Conservation (phyloP, 2,329 filamentous ascomycete genomes). For the Colletotrichum filicis region DNA sequence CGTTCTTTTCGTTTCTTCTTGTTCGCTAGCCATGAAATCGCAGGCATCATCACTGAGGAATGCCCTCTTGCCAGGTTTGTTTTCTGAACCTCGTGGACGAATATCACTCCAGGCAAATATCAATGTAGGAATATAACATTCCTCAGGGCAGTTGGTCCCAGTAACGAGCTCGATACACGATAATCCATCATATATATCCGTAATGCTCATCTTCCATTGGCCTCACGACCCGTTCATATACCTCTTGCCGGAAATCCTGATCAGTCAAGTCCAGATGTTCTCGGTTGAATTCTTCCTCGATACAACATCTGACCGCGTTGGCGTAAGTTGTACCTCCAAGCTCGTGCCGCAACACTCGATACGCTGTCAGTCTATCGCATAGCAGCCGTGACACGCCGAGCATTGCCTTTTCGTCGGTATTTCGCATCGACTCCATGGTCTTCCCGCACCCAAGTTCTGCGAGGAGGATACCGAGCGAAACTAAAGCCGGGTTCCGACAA, state of each 20-base stretch:
- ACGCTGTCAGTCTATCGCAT: neutral
- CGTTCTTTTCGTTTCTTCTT: too few species aligned
- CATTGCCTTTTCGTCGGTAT: neutral
- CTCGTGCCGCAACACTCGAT: neutral
- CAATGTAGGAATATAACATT: too few species aligned
- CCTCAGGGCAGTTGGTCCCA: too few species aligned
- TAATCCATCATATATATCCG: too few species aligned
- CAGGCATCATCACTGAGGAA: too few species aligned
- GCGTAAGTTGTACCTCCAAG: conserved; percentile 34
- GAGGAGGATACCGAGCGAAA: conserved; percentile 37
- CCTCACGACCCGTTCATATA: neutral
- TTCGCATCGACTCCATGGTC: conserved; percentile 10
- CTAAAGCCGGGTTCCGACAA: conserved; percentile 15
- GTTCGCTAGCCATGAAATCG: too few species aligned
- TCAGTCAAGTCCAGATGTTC: neutral
- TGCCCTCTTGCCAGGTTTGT: too few species aligned
- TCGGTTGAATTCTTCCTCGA: conserved; percentile 22
- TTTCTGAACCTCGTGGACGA: too few species aligned
- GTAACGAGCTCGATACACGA: too few species aligned
- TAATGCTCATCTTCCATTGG: neutral
- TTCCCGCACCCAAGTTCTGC: conserved; percentile 36
- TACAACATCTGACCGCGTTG: conserved; percentile 36
- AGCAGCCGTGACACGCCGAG: neutral
- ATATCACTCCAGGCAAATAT: too few species aligned
- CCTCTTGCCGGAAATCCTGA: neutral